These are phyloP conservation scores for Lagerstroemia speciosa DNA, from an alignment of 345 rosid species.

Conservation along the genomic window DNA sequence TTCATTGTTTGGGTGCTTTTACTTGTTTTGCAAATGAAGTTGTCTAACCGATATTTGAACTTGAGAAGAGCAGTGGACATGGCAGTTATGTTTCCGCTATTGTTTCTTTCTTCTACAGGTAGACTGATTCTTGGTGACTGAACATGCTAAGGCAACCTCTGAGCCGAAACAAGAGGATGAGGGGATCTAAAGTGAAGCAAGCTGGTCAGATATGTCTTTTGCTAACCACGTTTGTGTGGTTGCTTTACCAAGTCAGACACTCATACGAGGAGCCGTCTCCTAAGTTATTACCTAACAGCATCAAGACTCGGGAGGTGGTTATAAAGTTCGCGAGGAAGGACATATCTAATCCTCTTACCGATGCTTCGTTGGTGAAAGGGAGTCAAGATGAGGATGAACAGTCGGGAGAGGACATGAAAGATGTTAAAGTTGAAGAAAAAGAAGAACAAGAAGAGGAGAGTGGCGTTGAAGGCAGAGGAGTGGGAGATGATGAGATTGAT, in stretches of 20 bases:
- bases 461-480: slow-evolving; percentile 29
- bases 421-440: slow-evolving; percentile 21
- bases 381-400: slow-evolving; percentile 16
- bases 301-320: slow-evolving; percentile 7
- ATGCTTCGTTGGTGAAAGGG: slow-evolving; percentile 6
- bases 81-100: too few relatives aligned
- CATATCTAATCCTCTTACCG: slow-evolving; percentile 16
- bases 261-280: slow-evolving; percentile 10
- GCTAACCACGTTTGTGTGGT: slow-evolving; percentile 45
- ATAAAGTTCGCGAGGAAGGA: slow-evolving; percentile 49
- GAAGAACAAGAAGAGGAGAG: slow-evolving; percentile 9
- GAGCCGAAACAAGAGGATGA: slow-evolving; percentile 37
- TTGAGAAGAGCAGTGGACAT: too few relatives aligned
- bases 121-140: neutral
- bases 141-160: slow-evolving; percentile 36
- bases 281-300: slow-evolving; percentile 8
- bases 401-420: slow-evolving; percentile 22
- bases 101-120: neutral
- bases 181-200: slow-evolving; percentile 52
- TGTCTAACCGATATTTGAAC: neutral
- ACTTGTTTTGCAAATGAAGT: neutral
- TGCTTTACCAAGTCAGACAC: slow-evolving; percentile 46
- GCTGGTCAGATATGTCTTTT: slow-evolving; percentile 39
- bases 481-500: slow-evolving; percentile 42
- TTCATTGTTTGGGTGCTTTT: neutral